Conservation (phyloP, 768 basidiomycete genomes). For the Floccularia luteovirens region DNA sequence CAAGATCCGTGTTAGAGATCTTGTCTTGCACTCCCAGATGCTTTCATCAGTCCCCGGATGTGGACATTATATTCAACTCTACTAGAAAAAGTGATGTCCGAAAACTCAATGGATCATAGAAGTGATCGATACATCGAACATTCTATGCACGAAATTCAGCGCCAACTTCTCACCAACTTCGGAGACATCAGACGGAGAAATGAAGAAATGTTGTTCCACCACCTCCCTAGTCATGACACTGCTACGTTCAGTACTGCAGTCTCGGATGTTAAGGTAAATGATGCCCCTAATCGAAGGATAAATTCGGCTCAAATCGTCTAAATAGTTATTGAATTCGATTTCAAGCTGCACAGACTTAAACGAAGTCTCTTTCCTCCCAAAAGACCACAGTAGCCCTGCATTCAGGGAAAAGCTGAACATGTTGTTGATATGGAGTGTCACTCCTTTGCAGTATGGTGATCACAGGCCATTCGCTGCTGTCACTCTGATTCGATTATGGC, state of each 20-base stretch:
- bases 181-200: conserved; percentile 71
- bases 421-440: conserved; percentile 76
- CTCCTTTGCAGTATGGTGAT: conserved; percentile 74
- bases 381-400: conserved; percentile 25
- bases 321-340: conserved; percentile 72
- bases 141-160: conserved; percentile 34
- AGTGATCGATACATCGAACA: conserved; percentile 28
- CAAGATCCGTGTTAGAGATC: conserved; percentile 38
- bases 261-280: conserved; percentile 38
- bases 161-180: conserved; percentile 48
- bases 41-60: conserved; percentile 64
- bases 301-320: conserved; percentile 2
- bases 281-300: background rate
- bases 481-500: conserved; percentile 59
- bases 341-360: conserved; percentile 55
- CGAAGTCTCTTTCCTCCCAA: conserved; percentile 50
- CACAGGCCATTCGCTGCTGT: conserved; percentile 73
- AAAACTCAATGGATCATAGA: conserved; percentile 22
- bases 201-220: conserved; percentile 71
- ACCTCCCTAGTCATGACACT: conserved; percentile 53
- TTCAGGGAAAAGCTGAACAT: conserved; percentile 69
- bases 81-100: conserved; percentile 38
- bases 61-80: conserved; percentile 50
- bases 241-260: conserved; percentile 57
- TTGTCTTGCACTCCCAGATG: conserved; percentile 66